Evolutionary conservation across 2,329 filamentous ascomycete genomes (phyloP), one percentile per base, ranked within the genome.

Genomic region (Coleophoma crateriformis): DNA sequence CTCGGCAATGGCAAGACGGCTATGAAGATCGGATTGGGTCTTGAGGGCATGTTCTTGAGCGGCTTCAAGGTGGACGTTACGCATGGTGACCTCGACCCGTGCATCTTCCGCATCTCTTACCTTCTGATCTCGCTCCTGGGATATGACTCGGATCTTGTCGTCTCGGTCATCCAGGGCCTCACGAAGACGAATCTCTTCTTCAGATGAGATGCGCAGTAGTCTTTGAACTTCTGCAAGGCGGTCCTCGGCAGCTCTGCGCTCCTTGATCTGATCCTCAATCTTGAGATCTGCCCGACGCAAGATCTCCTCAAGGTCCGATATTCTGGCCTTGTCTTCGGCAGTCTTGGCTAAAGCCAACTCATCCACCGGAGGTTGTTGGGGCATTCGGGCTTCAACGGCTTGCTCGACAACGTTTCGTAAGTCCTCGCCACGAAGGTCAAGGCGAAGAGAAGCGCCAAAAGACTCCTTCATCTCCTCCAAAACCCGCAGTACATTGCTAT

Each of bases 161-260:
- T 88, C 80, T 57, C 80, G 83, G 61, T 90, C 84, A 33, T 88
- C 83, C 50, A 87, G 70, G 27, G 79, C 75, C 52, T 85, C 79
- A 22, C 83, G 76, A 5, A 91, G 77, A 48, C 84, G 78, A 55
- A 78, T 78, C 55, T 87, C 84, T 62, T 90, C 85, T 61, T 89
- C 84, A n/a, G 85, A 80, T 5, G 85, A 79, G 54, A 83, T 77
- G 51, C 81, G 79, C 22, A 90, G 74, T 19, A 85, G 76, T 48
- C 82, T 77, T 66, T 90, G 84, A n/a, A 84, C 76, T 62, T 91
- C 86, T 5, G 84, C 79, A 13, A 89, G 71, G 52, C 81, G 80
- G 61, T 91, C 87, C 64, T 91, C 87, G 1, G 84, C 84, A 33
- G 81, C 75, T 48, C 85, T 79, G 51, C 87, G 81, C 44, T 71